Evolutionary conservation across 768 basidiomycete species (phyloP).

Genomic region (Pilatotrama ljubarskyi): DNA sequence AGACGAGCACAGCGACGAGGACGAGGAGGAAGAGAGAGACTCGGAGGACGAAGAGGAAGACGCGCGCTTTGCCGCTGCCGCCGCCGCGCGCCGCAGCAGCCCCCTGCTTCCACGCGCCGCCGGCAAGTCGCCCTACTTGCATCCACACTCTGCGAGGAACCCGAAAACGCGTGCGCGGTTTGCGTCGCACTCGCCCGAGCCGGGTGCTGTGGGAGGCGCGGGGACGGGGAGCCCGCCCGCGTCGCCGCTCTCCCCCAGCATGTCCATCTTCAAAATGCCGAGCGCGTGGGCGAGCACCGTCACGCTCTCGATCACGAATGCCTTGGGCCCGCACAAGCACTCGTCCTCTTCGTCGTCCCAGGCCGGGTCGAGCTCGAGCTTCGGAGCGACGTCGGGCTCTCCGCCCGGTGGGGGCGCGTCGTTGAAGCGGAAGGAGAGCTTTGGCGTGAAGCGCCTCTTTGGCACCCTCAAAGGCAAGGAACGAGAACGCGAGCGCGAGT

Average conservation of each 20-base stretch:
- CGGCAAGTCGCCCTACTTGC: constrained; percentile 16
- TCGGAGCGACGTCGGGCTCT: neutral
- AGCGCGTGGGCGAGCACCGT: constrained; percentile 25
- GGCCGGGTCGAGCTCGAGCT: neutral
- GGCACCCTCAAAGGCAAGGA: constrained; percentile 29
- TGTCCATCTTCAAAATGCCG: constrained; percentile 21
- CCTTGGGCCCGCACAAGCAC: constrained; percentile 9
- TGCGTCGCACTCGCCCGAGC: constrained; percentile 10
- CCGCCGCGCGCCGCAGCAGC: neutral
- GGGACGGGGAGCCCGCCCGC: constrained; percentile 9
- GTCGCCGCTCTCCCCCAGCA: constrained; percentile 16
- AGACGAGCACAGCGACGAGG: constrained; percentile 12
- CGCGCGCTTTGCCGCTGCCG: neutral
- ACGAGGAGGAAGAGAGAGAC: constrained; percentile 1
- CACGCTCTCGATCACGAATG: constrained; percentile 18
- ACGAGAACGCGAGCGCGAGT: constrained; percentile 15
- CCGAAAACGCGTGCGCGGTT: neutral
- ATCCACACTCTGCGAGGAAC: constrained; percentile 1
- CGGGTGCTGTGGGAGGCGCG: neutral
- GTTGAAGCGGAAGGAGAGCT: constrained; percentile 42
- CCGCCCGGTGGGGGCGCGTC: constrained; percentile 29
- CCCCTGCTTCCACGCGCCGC: neutral
- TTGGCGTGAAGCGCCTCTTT: constrained; percentile 26
- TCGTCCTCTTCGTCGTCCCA: neutral
- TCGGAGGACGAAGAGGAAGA: neutral